Percentiles rank a stretch among this genome's conserved stretches.
phyloP scores from a whole-genome alignment of 2,329 filamentous ascomycete genomes.

The Grosmannia serpens region DNA sequence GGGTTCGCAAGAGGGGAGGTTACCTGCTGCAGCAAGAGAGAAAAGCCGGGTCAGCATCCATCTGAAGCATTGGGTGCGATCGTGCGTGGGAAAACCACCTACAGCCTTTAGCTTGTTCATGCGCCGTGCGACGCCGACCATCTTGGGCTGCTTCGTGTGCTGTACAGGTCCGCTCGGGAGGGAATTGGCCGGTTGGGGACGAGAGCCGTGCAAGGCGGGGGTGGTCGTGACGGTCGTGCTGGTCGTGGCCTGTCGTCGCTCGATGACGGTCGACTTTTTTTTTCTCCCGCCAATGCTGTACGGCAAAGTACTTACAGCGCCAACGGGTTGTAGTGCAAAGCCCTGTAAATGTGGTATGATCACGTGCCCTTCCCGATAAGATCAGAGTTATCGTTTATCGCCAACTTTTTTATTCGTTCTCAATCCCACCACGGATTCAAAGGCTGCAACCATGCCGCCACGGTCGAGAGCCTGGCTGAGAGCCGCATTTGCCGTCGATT shows the following conservation, averaged over 20 bases:
- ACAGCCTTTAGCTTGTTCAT: constrained; percentile 65
- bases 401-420: neutral
- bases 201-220: too few species aligned
- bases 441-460: constrained; percentile 4
- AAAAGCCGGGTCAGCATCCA: neutral
- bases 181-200: neutral
- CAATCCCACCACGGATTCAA: neutral
- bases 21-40: constrained; percentile 29
- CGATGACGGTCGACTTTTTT: neutral
- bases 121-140: constrained; percentile 46
- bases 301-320: neutral
- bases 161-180: neutral
- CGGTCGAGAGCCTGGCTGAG: constrained; percentile 6
- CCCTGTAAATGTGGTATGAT: neutral
- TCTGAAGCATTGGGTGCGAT: neutral
- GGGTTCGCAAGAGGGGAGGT: too few species aligned
- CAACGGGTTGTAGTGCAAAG: neutral
- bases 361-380: neutral
- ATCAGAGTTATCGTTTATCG: neutral
- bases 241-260: neutral
- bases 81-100: constrained; percentile 24
- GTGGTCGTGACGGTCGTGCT: neutral
- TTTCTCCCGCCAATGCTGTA: neutral
- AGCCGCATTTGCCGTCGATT: constrained; percentile 8
- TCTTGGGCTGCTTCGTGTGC: constrained; percentile 13